Base-by-base conservation (phyloP, 2,329 filamentous ascomycete species). In the Tolypocladium pustulatum region DNA sequence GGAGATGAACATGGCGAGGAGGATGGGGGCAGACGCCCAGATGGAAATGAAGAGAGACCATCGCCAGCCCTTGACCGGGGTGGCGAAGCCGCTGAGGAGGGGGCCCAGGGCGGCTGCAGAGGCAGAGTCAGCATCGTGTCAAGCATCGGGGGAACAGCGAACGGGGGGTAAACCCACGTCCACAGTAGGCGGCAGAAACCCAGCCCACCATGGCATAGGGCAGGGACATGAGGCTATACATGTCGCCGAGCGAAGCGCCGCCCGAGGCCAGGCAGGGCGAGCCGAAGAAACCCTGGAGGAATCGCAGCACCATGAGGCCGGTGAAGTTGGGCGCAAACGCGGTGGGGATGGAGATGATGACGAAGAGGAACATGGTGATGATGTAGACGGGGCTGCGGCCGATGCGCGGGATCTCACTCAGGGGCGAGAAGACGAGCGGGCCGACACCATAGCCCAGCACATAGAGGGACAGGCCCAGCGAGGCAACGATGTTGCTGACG, bases 341-440 rank as follows among this genome's bases (percentile, higher is more conserved):
- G 0, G 85, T 82, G 0, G 86, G 86, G 20, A 90, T 78, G 7
- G 80, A 83, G 13, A 90, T 70, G 61, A 89, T 78, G 55, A 87
- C 82, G 68, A 89, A 90, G 34, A 90, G 73, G 59, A 81, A 80
- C 73, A 90, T 86, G 12, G 86, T 86, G 63, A 81, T 68, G 40
- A 88, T 80, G 69, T 90, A 90, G 7, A 87, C 81, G 0, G 83
- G 82, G 64, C 86, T 89, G 8, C 87, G 78, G 2, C 88, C 87
- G 56, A 90, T 80, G 53, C 78, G 67, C 0, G 87, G 85, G 27
- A 90, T 82, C 71, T 90, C 87, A 55, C 78, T 81, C 49, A 90
- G 70, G 0, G 87, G 87, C 0, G 83, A 84, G 71, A 83, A 89
- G 30, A 90, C 61, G 32, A 89, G 70, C 0, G 86, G 86, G 0